Conservation (phyloP, 2,329 filamentous ascomycete genomes). For the Polytolypa hystricis region DNA sequence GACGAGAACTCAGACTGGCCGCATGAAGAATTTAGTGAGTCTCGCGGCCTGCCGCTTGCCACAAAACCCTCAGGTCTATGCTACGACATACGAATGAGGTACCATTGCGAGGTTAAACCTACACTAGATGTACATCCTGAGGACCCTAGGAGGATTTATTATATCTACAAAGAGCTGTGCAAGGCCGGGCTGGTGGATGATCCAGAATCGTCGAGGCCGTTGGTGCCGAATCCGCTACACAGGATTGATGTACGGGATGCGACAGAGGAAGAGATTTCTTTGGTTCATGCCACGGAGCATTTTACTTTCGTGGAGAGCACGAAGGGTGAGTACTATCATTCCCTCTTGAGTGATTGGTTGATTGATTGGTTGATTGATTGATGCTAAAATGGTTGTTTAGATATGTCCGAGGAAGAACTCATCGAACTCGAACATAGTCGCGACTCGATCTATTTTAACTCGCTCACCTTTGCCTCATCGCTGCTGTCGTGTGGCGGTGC, state of each 20-base stretch:
- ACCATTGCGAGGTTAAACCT: constrained; percentile 73
- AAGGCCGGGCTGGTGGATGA: constrained; percentile 65
- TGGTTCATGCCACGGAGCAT: constrained; percentile 68
- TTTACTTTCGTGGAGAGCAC: constrained; percentile 63
- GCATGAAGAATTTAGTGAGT: constrained; percentile 22
- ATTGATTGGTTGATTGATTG: not conserved
- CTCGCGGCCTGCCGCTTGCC: constrained; percentile 34
- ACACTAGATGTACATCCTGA: constrained; percentile 73
- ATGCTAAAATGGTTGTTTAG: constrained; percentile 20
- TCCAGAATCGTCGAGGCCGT: constrained; percentile 39
- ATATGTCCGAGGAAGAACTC: constrained; percentile 48
- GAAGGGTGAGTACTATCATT: constrained; percentile 21
- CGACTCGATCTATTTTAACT: constrained; percentile 74
- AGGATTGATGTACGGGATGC: constrained; percentile 71
- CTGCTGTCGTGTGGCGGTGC: constrained; percentile 80
- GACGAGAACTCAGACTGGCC: constrained; percentile 33
- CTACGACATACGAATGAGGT: constrained; percentile 92
- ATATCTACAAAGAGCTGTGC: constrained; percentile 84
- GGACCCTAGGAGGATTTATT: constrained; percentile 81
- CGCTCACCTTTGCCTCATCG: constrained; percentile 68
- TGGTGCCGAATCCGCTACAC: constrained; percentile 45
- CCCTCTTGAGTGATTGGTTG: not conserved
- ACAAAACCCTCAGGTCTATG: constrained; percentile 64
- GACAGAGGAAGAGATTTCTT: constrained; percentile 65
- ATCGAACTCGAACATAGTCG: constrained; percentile 57